Evolutionary conservation across 192 early-diverging fungal species (phyloP), one percentile per base, ranked within the genome.

Genomic region (Neocallimastix lanati): DNA sequence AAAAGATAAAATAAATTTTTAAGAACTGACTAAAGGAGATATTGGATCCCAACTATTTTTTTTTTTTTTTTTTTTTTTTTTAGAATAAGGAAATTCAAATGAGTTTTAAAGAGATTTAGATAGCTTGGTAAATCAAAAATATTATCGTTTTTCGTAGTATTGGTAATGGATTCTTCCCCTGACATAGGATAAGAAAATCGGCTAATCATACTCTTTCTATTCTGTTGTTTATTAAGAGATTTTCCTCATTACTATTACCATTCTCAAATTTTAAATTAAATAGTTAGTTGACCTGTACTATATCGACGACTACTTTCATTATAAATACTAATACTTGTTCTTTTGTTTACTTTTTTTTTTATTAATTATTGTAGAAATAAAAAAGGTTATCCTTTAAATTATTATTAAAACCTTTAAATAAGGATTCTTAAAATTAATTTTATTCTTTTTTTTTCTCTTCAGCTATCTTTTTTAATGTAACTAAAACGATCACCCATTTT

Each of bases 331-430:
- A 67, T 27, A 67, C 50, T 67, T 16, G 5, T n/a, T 1, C 50
- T 15, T n/a, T n/a, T n/a, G n/a, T 27, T 67, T 67, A n/a, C 0
- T 67, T 0, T 15, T n/a, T n/a, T n/a, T 67, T 25, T 67, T 67
- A 67, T 67, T 67, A 11, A 67, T n/a, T n/a, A 67, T n/a, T 21
- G 50, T n/a, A n/a, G 50, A 67, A 2, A 67, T 25, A n/a, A 25
- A 67, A 67, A 67, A 2, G 7, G 25, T 67, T 0, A n/a, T 25
- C n/a, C 25, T 67, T 67, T n/a, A 67, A 50, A 50, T 25, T 80
- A 13, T 50, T 80, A 80, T n/a, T 81, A 30, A 28, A 28, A 77
- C 81, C 25, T 21, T 80, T 80, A 79, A 28, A 29, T 13, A 81
- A 3, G 0, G 37, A 9, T 18, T n/a, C 79, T 76, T 13, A 0